phyloP scores from a whole-genome alignment of 306 rosid genomes.

The Aeschynomene evenia region DNA sequence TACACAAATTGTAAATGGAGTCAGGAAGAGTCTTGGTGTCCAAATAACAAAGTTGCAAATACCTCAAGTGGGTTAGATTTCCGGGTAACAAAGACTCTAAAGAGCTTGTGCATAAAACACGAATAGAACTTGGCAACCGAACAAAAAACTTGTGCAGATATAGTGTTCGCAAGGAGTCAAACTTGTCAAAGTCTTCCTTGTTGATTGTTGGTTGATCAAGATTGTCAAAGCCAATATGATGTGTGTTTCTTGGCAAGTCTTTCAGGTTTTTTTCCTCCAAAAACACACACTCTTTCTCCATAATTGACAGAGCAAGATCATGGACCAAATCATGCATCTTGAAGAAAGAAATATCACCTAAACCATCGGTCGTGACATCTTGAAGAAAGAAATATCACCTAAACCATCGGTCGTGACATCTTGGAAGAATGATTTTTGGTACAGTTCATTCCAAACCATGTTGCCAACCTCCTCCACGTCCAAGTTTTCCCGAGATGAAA shows the following conservation, averaged over 20 bases:
- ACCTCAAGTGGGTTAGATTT: constrained; percentile 4
- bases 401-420: neutral
- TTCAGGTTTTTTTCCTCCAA: neutral
- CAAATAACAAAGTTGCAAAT: neutral
- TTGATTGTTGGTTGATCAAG: neutral
- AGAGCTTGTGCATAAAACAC: neutral
- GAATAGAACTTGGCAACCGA: neutral
- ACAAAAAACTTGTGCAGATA: neutral
- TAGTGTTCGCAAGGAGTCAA: neutral
- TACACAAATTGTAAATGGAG: neutral
- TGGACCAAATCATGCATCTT: constrained; percentile 12
- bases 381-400: neutral
- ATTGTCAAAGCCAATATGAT: neutral
- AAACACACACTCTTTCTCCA: neutral
- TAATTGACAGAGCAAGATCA: constrained; percentile 4
- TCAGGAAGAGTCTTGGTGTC: neutral
- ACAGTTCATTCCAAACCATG: neutral
- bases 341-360: neutral
- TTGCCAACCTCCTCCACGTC: neutral
- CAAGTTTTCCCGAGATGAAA: neutral
- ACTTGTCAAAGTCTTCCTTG: neutral
- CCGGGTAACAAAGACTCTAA: neutral
- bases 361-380: neutral
- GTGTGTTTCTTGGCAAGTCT: neutral
- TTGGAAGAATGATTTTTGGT: neutral